phyloP scores from a whole-genome alignment of 352 stramenopile species.

The Pythium dissotocum region DNA sequence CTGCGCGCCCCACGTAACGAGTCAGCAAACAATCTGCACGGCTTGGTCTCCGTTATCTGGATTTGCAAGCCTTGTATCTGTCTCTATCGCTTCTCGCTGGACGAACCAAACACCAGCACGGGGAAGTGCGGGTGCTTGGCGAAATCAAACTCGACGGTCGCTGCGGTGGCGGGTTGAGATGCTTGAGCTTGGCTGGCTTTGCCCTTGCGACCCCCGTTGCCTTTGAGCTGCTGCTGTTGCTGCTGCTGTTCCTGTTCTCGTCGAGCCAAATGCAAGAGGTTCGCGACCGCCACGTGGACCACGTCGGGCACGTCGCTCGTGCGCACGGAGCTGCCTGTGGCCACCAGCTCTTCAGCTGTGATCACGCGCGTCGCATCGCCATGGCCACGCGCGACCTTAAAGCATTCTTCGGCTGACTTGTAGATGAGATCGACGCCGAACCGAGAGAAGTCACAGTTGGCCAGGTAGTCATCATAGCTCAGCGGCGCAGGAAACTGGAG shows the following conservation, averaged over 20 bases:
- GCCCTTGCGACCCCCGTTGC: constrained; percentile 5
- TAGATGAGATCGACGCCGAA: constrained; percentile 78
- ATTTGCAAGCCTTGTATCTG: not conserved
- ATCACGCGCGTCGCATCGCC: constrained; percentile 45
- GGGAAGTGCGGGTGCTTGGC: constrained; percentile 72
- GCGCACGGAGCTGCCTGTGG: constrained; percentile 28
- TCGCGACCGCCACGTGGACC: constrained; percentile 63
- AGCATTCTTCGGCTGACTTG: constrained; percentile 85
- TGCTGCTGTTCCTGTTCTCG: constrained; percentile 36
- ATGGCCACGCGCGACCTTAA: constrained; percentile 61
- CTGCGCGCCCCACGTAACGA: constrained; percentile 2
- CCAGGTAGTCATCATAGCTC: constrained; percentile 64
- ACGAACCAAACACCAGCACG: constrained; percentile 43
- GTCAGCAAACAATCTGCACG: not conserved
- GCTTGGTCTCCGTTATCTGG: not conserved
- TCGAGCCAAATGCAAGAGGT: constrained; percentile 58
- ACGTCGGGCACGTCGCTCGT: constrained; percentile 53
- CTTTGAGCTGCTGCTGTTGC: constrained; percentile 16
- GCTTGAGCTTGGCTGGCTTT: not conserved
- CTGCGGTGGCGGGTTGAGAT: not conserved
- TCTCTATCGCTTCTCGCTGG: constrained; percentile 23
- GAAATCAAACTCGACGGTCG: constrained; percentile 46
- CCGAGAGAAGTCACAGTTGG: constrained; percentile 81
- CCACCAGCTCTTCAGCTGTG: constrained; percentile 19
- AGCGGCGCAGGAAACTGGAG: constrained; percentile 73